phyloP scores from a whole-genome alignment of 345 rosid genomes.

The Euphorbia tirucalli region DNA sequence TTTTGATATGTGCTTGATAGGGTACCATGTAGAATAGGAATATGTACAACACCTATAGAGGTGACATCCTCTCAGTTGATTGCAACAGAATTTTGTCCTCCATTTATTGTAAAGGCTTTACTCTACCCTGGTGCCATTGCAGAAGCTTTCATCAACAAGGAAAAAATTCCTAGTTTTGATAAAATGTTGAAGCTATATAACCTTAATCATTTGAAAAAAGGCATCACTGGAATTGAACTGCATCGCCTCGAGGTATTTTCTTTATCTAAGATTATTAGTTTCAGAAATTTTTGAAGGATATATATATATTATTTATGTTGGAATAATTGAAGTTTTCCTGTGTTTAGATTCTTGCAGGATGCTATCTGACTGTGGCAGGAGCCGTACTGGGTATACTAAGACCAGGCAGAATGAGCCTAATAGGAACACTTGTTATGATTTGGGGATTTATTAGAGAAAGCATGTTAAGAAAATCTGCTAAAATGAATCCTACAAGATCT shows the following conservation, averaged over 20 bases:
- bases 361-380: conserved; percentile 72
- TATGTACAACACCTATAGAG: conserved; percentile 66
- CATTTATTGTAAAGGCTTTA: conserved; percentile 47
- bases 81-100: conserved; percentile 50
- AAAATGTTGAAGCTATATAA: conserved; percentile 38
- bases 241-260: conserved; percentile 59
- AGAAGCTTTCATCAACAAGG: conserved; percentile 33
- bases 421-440: conserved; percentile 52
- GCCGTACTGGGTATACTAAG: conserved; percentile 49
- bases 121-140: conserved; percentile 76
- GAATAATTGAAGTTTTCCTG: not conserved
- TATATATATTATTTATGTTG: not conserved
- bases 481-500: conserved; percentile 12
- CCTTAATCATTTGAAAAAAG: conserved; percentile 23
- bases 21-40: conserved; percentile 64
- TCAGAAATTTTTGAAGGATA: too few relatives aligned
- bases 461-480: conserved; percentile 25
- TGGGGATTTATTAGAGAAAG: conserved; percentile 64
- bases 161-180: conserved; percentile 36
- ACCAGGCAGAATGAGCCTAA: conserved; percentile 55
- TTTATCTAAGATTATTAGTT: not conserved
- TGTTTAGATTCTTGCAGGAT: conserved; percentile 67
- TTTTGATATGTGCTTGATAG: conserved; percentile 30
- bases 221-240: conserved; percentile 36
- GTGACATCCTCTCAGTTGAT: conserved; percentile 58